phyloP scores from a whole-genome alignment of 345 rosid species.

The Diplotaxis tenuifolia region DNA sequence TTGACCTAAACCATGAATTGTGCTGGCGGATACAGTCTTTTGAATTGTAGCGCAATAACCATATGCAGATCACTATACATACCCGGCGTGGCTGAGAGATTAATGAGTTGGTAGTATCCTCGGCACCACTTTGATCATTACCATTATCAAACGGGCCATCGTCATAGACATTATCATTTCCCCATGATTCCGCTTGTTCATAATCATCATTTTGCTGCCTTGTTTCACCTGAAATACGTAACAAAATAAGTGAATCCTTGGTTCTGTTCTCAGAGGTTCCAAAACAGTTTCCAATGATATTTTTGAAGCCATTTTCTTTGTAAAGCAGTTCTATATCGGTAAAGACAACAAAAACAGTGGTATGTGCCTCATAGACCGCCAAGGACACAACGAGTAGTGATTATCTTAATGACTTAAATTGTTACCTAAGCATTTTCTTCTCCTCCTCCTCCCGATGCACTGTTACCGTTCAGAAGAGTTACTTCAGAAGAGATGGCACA shows the following conservation, averaged over 20 bases:
- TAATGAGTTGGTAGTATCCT: constrained; percentile 46
- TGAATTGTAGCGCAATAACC: constrained; percentile 8
- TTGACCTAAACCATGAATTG: constrained; percentile 50
- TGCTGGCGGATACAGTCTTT: background rate
- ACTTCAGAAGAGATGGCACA: constrained; percentile 22
- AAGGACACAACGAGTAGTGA: background rate
- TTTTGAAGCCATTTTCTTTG: constrained; percentile 1
- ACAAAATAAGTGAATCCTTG: background rate
- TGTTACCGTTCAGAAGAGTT: constrained; percentile 41
- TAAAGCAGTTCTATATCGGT: background rate
- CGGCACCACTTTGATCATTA: constrained; percentile 58
- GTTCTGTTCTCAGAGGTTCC: background rate
- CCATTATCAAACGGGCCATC: constrained; percentile 60
- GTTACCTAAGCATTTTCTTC: constrained; percentile 61
- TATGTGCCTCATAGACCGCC: constrained; percentile 3
- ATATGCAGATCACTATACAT: constrained; percentile 24
- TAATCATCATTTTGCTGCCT: constrained; percentile 48
- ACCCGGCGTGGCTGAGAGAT: constrained; percentile 98
- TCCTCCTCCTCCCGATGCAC: constrained; percentile 73
- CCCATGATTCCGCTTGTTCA: constrained; percentile 63
- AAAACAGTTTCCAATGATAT: background rate
- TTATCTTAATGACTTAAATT: constrained; percentile 5
- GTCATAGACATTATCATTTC: constrained; percentile 46
- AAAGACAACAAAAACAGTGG: constrained; percentile 3
- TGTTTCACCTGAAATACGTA: constrained; percentile 47